These are phyloP conservation scores for Conringia planisiliqua DNA, from an alignment of 345 rosid species.

Conservation along the genomic window DNA sequence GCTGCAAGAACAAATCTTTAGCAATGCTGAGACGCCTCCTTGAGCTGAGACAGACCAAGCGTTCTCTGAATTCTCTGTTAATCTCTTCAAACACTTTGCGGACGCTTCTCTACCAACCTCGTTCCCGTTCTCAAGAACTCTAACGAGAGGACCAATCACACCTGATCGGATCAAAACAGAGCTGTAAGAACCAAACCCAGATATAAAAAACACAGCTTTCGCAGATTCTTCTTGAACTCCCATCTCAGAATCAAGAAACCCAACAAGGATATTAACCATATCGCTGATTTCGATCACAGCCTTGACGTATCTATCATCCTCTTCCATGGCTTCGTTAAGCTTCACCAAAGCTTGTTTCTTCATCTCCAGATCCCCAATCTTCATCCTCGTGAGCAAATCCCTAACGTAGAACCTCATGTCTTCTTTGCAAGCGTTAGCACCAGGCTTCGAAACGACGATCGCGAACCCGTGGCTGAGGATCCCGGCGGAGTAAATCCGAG, in stretches of 20 bases:
- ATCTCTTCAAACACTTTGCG: slow-evolving; percentile 54
- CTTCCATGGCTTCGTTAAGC: slow-evolving; percentile 53
- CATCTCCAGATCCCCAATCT: slow-evolving; percentile 82
- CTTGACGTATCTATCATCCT: slow-evolving; percentile 64
- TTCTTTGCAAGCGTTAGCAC: slow-evolving; percentile 56
- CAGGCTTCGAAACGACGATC: slow-evolving; percentile 78
- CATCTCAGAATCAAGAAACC: slow-evolving; percentile 59
- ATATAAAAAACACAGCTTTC: slow-evolving; percentile 49
- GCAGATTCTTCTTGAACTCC: slow-evolving; percentile 62
- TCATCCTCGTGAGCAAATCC: slow-evolving; percentile 88
- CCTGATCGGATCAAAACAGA: slow-evolving; percentile 56
- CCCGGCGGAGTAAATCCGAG: slow-evolving; percentile 61
- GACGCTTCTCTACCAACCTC: slow-evolving; percentile 54
- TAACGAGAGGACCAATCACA: slow-evolving; percentile 60
- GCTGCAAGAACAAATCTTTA: slow-evolving; percentile 56
- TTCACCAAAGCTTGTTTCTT: slow-evolving; percentile 70
- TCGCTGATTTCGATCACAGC: slow-evolving; percentile 51
- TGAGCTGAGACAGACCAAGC: slow-evolving; percentile 97
- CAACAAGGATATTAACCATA: slow-evolving; percentile 45
- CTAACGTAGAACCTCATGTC: slow-evolving; percentile 77
- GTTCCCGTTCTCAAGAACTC: slow-evolving; percentile 63
- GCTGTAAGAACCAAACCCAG: slow-evolving; percentile 58
- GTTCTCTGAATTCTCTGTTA: slow-evolving; percentile 79
- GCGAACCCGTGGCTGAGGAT: slow-evolving; percentile 64
- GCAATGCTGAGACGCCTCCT: slow-evolving; percentile 82